A percentile compares a stretch with the other conserved stretches of the same genome.
phyloP scores from a whole-genome alignment of 257 asterid genomes.

The Lithospermum erythrorhizon region DNA sequence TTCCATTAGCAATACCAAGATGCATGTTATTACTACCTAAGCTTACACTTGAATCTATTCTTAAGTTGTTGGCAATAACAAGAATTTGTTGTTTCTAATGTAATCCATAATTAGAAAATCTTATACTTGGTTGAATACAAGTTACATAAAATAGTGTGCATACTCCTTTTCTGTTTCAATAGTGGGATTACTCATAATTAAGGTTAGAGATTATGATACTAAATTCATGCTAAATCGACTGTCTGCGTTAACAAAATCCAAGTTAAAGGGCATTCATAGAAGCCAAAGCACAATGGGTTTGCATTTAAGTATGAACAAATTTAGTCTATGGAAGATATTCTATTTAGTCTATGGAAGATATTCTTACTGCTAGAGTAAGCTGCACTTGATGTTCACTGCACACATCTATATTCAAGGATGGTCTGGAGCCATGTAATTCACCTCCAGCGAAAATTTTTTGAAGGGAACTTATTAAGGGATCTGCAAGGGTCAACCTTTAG shows the following conservation, averaged over 20 bases:
- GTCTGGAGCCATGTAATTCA: conserved; percentile 67
- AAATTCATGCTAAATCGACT: no score
- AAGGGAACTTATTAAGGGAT: conserved; percentile 51
- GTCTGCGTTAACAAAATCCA: neutral
- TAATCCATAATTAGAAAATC: no score
- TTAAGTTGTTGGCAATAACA: no score
- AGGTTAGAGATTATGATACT: no score
- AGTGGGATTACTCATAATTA: no score
- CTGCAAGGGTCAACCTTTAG: conserved; percentile 29
- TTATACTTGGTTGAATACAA: no score
- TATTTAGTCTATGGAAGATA: conserved; percentile 6
- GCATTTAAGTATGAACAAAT: neutral
- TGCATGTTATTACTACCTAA: neutral
- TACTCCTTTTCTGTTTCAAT: no score
- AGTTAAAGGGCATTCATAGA: neutral
- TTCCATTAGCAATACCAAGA: conserved; percentile 11
- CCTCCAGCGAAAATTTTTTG: conserved; percentile 53
- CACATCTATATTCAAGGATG: conserved; percentile 64
- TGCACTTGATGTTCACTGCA: conserved; percentile 82
- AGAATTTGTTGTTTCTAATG: neutral
- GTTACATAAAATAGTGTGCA: no score
- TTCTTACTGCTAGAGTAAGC: conserved; percentile 54
- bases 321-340: conserved; percentile 8
- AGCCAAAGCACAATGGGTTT: conserved; percentile 2
- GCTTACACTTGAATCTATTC: no score